Conservation (phyloP, 2,329 filamentous ascomycete species). For the Cladosporium austrohemisphaericum region DNA sequence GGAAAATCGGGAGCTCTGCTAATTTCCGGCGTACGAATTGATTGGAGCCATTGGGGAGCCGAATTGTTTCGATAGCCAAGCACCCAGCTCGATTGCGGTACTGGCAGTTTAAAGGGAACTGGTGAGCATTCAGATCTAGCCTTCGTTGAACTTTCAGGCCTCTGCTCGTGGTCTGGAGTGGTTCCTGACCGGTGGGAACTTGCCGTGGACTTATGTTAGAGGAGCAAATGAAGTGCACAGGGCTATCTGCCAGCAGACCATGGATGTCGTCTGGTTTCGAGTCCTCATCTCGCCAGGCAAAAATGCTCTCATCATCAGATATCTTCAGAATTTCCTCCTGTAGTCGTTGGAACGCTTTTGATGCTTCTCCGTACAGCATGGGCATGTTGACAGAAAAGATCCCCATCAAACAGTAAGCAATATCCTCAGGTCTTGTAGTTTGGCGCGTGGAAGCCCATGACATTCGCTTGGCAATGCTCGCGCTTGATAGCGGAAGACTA, state of each 20-base stretch:
- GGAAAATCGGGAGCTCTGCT: too few relatives aligned
- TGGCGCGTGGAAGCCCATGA: constrained; percentile 22
- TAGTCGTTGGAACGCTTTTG: constrained; percentile 22
- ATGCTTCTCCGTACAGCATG: constrained; percentile 24
- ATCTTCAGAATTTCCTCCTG: constrained; percentile 25
- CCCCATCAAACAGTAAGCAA: constrained; percentile 23
- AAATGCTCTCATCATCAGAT: constrained; percentile 24
- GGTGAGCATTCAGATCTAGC: too few relatives aligned
- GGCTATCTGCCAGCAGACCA: constrained; percentile 3
- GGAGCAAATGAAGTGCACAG: not conserved
- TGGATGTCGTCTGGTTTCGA: not conserved
- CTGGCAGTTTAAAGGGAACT: too few relatives aligned
- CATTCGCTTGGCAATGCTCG: constrained; percentile 4
- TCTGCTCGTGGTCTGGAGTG: too few relatives aligned
- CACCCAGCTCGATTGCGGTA: too few relatives aligned
- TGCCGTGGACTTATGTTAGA: not conserved
- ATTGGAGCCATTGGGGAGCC: too few relatives aligned
- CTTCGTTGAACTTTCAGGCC: too few relatives aligned
- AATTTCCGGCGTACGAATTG: too few relatives aligned
- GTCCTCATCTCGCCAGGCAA: constrained; percentile 19
- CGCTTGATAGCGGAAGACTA: not conserved
- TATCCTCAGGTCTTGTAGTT: constrained; percentile 22
- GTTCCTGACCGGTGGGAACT: too few relatives aligned
- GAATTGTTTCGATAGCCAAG: too few relatives aligned
- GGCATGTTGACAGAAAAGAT: constrained; percentile 26